Evolutionary conservation across 306 rosid genomes (phyloP), one percentile per base, ranked within the genome.

Genomic region (Prunus davidiana): DNA sequence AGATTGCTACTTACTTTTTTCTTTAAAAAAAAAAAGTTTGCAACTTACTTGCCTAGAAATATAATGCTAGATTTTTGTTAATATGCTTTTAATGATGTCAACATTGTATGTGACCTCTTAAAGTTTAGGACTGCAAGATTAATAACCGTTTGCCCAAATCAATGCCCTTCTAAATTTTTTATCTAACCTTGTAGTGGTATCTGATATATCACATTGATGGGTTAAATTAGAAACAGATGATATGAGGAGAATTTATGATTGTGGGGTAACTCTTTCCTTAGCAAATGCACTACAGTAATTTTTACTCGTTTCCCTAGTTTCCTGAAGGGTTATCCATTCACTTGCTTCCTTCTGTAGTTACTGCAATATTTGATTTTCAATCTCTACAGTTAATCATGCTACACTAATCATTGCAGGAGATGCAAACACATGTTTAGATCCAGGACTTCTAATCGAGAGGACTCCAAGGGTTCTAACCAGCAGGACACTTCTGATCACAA

Each of bases 401-500:
- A 8, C 14, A 80, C 63, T 72, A 60, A 56, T 56, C 20, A 16
- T 91, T 87, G 75, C 95, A 93, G 97, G 88, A 64, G 61, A 58
- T 87, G 83, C 81, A 82, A 79, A 73, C 80, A 66, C 69, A 80
- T 88, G 83, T 74, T 87, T 85, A 71, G 60, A 72, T 82, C 86
- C 45, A 74, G 77, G 79, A 72, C 76, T 78, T 83, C 91, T 73
- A 78, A 70, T 74, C 72, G 79, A 49, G 86, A 89, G 67, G 90
- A 86, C 81, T 50, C 64, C 72, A 73, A 67, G 46, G 77, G 80
- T 47, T 27, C 75, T 11, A 87, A 79, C 81, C 81, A 82, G 76
- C 87, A 61, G 15, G 81, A 86, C 69, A 34, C 83, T 79, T 79
- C 84, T 67, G 24, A 79, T 74, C 66, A 84, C 78, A 70, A 76